Evolutionary conservation across 176 grass and related monocot species (phyloP).

Genomic region (Rhipidocladum racemiflorum): DNA sequence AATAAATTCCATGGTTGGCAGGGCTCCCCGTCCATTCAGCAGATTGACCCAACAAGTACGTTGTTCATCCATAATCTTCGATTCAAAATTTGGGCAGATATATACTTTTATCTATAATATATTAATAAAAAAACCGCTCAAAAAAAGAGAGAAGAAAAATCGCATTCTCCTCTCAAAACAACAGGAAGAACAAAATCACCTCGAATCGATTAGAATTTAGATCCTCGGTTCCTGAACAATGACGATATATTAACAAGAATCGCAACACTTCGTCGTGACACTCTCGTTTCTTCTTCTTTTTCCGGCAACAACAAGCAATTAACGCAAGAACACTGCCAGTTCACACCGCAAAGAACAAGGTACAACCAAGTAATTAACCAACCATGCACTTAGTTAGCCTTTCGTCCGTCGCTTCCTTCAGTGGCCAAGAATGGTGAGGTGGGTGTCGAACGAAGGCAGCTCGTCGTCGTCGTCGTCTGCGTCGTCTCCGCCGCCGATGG

Average conservation of each 20-base stretch:
- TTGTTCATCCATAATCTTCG: too few relatives aligned
- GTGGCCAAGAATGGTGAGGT: slow-evolving; percentile 53
- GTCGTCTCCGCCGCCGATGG: background rate
- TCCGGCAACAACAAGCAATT: background rate
- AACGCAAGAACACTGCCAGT: background rate
- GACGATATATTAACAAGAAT: background rate
- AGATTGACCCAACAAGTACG: too few relatives aligned
- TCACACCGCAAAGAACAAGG: background rate
- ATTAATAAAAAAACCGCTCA: too few relatives aligned
- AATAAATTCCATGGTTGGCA: too few relatives aligned
- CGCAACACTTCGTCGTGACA: background rate
- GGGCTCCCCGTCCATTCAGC: too few relatives aligned
- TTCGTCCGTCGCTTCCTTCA: background rate
- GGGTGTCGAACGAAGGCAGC: slow-evolving; percentile 42
- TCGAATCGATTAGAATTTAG: background rate
- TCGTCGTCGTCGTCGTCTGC: slow-evolving; percentile 32
- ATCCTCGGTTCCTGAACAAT: background rate
- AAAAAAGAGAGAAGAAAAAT: background rate
- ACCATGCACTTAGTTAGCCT: background rate
- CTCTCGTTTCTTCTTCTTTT: background rate
- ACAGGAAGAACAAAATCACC: background rate
- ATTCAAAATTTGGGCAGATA: background rate
- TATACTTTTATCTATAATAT: background rate
- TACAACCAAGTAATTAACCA: too few relatives aligned
- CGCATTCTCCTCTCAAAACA: background rate